Conservation (phyloP, 2,329 filamentous ascomycete species). For the Passalora sequoiae region DNA sequence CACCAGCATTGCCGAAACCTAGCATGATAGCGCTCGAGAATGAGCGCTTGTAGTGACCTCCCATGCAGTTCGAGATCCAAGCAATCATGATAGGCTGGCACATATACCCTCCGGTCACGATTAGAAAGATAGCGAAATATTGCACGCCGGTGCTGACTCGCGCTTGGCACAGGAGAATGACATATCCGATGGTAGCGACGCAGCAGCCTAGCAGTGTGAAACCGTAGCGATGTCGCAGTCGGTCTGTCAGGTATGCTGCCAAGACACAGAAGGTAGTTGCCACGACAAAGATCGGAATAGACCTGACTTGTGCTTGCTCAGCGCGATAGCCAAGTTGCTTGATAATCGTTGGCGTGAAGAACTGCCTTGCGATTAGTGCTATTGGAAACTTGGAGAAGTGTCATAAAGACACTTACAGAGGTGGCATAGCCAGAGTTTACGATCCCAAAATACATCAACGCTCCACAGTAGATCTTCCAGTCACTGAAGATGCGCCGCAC, state of each 20-base stretch:
- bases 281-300: slow-evolving; percentile 39
- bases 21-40: slow-evolving; percentile 51
- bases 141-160: slow-evolving; percentile 45
- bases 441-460: slow-evolving; percentile 33
- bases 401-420: slow-evolving; percentile 17
- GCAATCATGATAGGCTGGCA: slow-evolving; percentile 52
- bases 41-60: slow-evolving; percentile 54
- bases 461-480: slow-evolving; percentile 49
- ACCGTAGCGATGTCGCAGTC: slow-evolving; percentile 23
- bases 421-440: slow-evolving; percentile 45
- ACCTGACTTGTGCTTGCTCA: slow-evolving; percentile 42
- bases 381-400: slow-evolving; percentile 43
- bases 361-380: no score
- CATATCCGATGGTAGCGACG: slow-evolving; percentile 44
- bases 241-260: slow-evolving; percentile 21
- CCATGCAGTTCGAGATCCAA: slow-evolving; percentile 56
- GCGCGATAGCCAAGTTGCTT: slow-evolving; percentile 58
- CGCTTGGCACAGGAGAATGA: slow-evolving; percentile 49
- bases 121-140: slow-evolving; percentile 53
- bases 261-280: slow-evolving; percentile 18
- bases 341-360: slow-evolving; percentile 50
- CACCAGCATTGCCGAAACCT: slow-evolving; percentile 48
- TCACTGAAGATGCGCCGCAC: slow-evolving; percentile 45
- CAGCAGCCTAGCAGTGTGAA: slow-evolving; percentile 31
- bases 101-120: slow-evolving; percentile 52